phyloP scores from a whole-genome alignment of 2,329 filamentous ascomycete genomes.

The Aspergillus sclerotialis region DNA sequence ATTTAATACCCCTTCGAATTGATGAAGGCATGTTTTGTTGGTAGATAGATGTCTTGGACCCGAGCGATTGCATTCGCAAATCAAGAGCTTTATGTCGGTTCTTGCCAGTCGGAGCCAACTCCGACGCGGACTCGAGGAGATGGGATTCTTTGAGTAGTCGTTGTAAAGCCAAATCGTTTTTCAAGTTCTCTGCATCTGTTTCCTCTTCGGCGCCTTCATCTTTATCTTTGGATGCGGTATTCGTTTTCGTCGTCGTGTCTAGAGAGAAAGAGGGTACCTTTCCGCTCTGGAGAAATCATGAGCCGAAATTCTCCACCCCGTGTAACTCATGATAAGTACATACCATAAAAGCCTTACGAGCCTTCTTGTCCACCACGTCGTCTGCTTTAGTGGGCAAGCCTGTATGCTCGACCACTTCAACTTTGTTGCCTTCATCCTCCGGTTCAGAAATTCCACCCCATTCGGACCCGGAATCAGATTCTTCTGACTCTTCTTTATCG shows the following conservation, averaged over 20 bases:
- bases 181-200: slow-evolving; percentile 61
- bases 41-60: slow-evolving; percentile 67
- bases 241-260: slow-evolving; percentile 12
- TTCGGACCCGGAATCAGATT: slow-evolving; percentile 39
- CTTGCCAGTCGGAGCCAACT: slow-evolving; percentile 56
- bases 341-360: slow-evolving; percentile 76
- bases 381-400: slow-evolving; percentile 35
- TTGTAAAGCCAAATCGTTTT: slow-evolving; percentile 88
- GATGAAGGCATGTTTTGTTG: slow-evolving; percentile 82
- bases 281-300: slow-evolving; percentile 20
- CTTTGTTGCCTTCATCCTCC: slow-evolving; percentile 31
- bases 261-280: slow-evolving; percentile 42
- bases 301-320: no score
- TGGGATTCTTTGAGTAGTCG: slow-evolving; percentile 87
- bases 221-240: slow-evolving; percentile 16
- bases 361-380: slow-evolving; percentile 54
- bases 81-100: slow-evolving; percentile 77
- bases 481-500: slow-evolving; percentile 11
- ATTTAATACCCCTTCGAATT: slow-evolving; percentile 75
- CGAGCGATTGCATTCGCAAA: slow-evolving; percentile 72
- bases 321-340: slow-evolving; percentile 4
- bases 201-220: slow-evolving; percentile 49
- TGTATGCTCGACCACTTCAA: slow-evolving; percentile 60
- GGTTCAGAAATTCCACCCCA: slow-evolving; percentile 60
- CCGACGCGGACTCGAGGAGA: slow-evolving; percentile 59